Evolutionary conservation across 495 filamentous ascomycete species (phyloP), one percentile per base, ranked within the genome.

Genomic region (Podospora tetraspora): DNA sequence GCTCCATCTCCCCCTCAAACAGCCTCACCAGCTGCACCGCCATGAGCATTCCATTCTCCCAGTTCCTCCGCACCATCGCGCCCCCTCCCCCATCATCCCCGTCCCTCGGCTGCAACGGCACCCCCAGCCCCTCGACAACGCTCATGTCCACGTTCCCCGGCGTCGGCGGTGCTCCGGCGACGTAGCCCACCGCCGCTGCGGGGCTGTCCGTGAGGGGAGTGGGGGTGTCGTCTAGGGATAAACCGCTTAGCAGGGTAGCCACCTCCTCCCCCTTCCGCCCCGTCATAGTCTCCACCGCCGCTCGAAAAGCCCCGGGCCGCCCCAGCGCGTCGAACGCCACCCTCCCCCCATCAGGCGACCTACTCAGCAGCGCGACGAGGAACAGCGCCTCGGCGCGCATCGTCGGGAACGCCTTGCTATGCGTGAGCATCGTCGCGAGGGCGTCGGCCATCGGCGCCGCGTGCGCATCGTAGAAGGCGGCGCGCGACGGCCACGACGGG

Each of bases 341-440:
- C 25, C 72, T 66, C 24, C 84, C 82, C 3, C 89, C 89, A 12
- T 82, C 77, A 2, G 63, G 27, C 5, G 76, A 74, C 10, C 83
- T 77, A 23, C 86, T 84, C 85, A 94, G 90, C 30, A 94, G 78
- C 3, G 91, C 91, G 19, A 94, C 79, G 3, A 88, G 87, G 73
- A 94, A 92, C 80, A 90, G 87, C 0, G 87, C 87, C 74, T 95
- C 91, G 68, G 87, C 88, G 10, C 88, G 83, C 19, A 94, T 81
- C 24, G 88, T 82, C 0, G 90, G 88, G 81, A 89, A 93, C 5
- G 43, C 43, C 71, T 89, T 88, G 3, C 80, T 81, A 67, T 93
- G 91, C 7, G 82, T 84, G 43, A 90, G 80, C 78, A 94, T 88
- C 61, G 82, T 83, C 66, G 83, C 78, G 4, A 95, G 72, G 7